Evolutionary conservation across 148 eudicot species (phyloP).

Genomic region (Heliamphora exappendiculata): DNA sequence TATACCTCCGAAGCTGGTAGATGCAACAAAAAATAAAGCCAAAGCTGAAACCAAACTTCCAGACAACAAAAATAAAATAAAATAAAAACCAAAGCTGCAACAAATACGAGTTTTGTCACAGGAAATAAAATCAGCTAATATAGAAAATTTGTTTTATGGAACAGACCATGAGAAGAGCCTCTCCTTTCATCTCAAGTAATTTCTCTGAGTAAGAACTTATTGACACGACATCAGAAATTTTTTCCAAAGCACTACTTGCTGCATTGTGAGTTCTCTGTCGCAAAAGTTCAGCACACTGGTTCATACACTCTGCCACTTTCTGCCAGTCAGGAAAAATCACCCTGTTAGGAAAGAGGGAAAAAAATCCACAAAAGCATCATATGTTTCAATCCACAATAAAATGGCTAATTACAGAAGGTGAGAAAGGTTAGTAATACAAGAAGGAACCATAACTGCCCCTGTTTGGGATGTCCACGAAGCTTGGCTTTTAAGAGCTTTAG

Average conservation of each 20-base stretch:
- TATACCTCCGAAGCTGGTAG: slow-evolving; percentile 60
- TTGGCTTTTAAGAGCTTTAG: no score
- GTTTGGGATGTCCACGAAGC: no score
- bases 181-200: slow-evolving; percentile 76
- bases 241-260: slow-evolving; percentile 48
- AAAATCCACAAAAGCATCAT: neutral
- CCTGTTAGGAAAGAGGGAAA: slow-evolving; percentile 5
- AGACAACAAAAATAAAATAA: no score
- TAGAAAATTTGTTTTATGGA: neutral
- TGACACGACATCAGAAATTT: slow-evolving; percentile 47
- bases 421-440: slow-evolving; percentile 1
- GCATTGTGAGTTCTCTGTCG: slow-evolving; percentile 46
- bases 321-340: slow-evolving; percentile 32
- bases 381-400: neutral
- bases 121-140: neutral
- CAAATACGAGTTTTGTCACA: neutral
- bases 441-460: neutral
- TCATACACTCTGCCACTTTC: slow-evolving; percentile 52
- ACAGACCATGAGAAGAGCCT: slow-evolving; percentile 71
- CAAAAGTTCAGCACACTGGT: slow-evolving; percentile 56
- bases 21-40: slow-evolving; percentile 18
- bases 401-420: neutral
- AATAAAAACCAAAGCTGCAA: neutral
- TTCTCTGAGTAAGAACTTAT: slow-evolving; percentile 67
- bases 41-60: slow-evolving; percentile 11